Evolutionary conservation across 2,329 filamentous ascomycete species (phyloP), one percentile per base, ranked within the genome.

Genomic region (Ophiobolus disseminans): DNA sequence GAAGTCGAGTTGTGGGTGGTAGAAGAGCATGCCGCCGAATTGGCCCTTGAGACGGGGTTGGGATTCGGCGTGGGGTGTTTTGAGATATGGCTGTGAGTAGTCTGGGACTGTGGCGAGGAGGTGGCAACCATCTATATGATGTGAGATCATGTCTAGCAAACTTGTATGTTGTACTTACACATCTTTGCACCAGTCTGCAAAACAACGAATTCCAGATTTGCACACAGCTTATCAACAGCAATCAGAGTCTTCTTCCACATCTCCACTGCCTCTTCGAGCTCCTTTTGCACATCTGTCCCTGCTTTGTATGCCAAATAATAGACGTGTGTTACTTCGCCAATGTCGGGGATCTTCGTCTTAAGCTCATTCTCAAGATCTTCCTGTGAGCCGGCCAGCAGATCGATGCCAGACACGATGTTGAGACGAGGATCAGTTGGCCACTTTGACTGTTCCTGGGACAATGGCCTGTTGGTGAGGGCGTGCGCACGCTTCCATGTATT

Each of bases 231-330:
- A 34, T 69, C 64, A 17, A 68, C 50, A 1, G 65, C 66, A 13
- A 62, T 68, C n/a, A 72, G 68, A 5, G 73, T 69, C 36, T 72
- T 62, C 55, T 73, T 65, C 48, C 75, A 75, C 70, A 79, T 76
- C 1, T 66, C 65, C 8, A 75, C 63, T 20, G 75, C 75, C 41
- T 78, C 74, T 19, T 70, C 60, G 32, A 70, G 48, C 50, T 77
- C 74, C 48, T 73, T 66, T 14, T 70, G 57, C 8, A 72, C 39
- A 46, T 78, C 73, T 13, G 68, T 65, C 13, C 64, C 68, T 11
- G 72, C 75, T 57, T 76, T 78, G 62, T 76, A 77, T 38, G 76
- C 75, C 62, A 76, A 54, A 46, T 75, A 78, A 58, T 76, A 76
- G 10, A 77, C 69, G 62, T 79, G 76, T 17, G 75, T 78, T 2